Evolutionary conservation across 2,329 filamentous ascomycete genomes (phyloP).

Genomic region (Botrytis elliptica): DNA sequence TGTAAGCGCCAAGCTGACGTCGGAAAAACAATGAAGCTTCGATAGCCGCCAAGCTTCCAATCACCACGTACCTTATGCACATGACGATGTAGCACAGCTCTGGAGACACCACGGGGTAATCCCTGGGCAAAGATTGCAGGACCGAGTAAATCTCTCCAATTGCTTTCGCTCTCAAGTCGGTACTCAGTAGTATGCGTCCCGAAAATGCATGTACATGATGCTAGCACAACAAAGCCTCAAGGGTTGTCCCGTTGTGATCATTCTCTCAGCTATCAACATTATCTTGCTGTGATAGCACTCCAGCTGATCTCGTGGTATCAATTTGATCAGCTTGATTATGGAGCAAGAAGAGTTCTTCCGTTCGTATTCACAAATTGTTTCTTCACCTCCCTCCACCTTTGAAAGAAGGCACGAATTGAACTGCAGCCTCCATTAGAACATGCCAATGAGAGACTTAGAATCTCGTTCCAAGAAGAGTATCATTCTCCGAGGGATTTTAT

Average conservation of each 20-base stretch:
- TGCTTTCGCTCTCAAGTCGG: too few species aligned
- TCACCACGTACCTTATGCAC: neutral
- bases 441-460: neutral
- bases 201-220: neutral
- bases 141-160: neutral
- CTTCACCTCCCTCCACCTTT: neutral
- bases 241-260: neutral
- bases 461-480: neutral
- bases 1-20: neutral
- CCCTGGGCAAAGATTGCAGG: neutral
- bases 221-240: neutral
- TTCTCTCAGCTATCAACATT: neutral
- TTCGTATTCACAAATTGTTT: neutral
- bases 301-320: neutral
- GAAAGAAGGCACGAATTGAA: neutral
- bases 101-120: neutral
- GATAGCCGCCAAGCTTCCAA: neutral
- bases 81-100: neutral
- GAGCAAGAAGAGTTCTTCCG: neutral
- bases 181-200: neutral
- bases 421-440: accelerated
- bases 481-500: neutral
- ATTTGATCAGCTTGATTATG: neutral
- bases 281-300: neutral
- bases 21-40: neutral